Evolutionary conservation across 345 rosid species (phyloP), one percentile per base, ranked within the genome.

Genomic region (Moricandia arvensis): DNA sequence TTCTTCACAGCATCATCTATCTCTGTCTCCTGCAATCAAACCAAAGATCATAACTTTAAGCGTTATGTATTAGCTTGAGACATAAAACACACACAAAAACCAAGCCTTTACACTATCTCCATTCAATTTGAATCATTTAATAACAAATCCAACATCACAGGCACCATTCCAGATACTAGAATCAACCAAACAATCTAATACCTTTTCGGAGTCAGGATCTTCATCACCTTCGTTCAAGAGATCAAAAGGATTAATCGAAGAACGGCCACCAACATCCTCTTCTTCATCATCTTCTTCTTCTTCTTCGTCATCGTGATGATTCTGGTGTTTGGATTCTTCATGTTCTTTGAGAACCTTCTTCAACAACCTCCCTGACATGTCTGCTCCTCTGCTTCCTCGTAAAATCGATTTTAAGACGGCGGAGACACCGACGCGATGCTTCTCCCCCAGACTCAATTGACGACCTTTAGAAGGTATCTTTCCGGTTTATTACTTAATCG

Each of bases 291-390:
- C 79, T 11, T 71, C 82, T 4, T 61, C 79, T 11, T 71, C 73
- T 4, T 62, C 73, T 1, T 83, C 90, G 1, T 81, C 92, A 8
- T 74, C 83, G 37, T 69, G 76, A 30, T 51, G 64, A 4, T 68
- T 75, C 38, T 49, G 82, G 17, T 64, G 86, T 35, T 71, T 82
- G 5, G 60, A 83, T 7, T 81, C 86, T 64, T 93, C 98, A 62
- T 87, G 96, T 68, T 90, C 91, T 80, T 87, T 83, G 74, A 90
- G 79, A 59, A 88, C 85, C 80, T 87, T 90, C 89, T 88, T 89
- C 81, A 93, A 72, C 72, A 87, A 80, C 73, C 98, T 85, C 71
- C 77, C 89, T 59, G 97, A 93, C 98, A 90, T 93, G 31, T 26
- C 16, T 55, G 7, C 53, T 13, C 4, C 41, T n/a, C 41, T 4